These are phyloP conservation scores for Magnolia changhungtana DNA, from an alignment of 164 flowering plant genomes.

Conservation along the genomic window DNA sequence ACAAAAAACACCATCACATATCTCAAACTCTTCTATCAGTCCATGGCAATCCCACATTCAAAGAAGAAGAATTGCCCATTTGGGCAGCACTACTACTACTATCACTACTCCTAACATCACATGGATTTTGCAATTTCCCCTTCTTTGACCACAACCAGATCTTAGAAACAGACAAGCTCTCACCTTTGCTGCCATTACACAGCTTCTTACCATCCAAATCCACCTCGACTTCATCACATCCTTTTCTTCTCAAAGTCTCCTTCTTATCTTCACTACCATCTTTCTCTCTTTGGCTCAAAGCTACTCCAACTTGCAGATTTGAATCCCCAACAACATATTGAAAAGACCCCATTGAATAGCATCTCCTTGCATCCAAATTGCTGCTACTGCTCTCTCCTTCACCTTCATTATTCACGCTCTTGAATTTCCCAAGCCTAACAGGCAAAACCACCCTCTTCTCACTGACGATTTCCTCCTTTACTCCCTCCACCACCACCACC, in stretches of 20 bases:
- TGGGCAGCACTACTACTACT: neutral
- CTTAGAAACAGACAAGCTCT: conserved; percentile 89
- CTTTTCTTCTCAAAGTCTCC: conserved; percentile 21
- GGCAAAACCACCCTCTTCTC: conserved; percentile 56
- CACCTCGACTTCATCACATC: conserved; percentile 24
- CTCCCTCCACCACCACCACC: conserved; percentile 14
- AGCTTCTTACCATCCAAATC: conserved; percentile 55
- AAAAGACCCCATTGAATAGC: conserved; percentile 74
- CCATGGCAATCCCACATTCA: conserved; percentile 26
- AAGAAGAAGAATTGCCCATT: conserved; percentile 13
- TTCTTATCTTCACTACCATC: conserved; percentile 18
- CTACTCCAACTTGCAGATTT: conserved; percentile 36
- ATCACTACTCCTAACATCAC: conserved; percentile 14
- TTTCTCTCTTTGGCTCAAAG: conserved; percentile 8
- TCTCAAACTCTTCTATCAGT: conserved; percentile 24
- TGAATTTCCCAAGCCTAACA: conserved; percentile 77
- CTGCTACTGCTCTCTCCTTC: conserved; percentile 45
- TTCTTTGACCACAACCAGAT: conserved; percentile 90
- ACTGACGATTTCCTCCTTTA: conserved; percentile 23
- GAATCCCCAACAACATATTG: conserved; percentile 68
- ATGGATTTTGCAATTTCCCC: conserved; percentile 35
- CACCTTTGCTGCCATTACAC: conserved; percentile 48
- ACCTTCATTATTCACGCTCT: conserved; percentile 32
- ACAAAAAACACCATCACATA: conserved; percentile 19
- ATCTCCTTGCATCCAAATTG: conserved; percentile 69